Conservation (phyloP, 139 green algal species). For the Marvania coccoides region DNA sequence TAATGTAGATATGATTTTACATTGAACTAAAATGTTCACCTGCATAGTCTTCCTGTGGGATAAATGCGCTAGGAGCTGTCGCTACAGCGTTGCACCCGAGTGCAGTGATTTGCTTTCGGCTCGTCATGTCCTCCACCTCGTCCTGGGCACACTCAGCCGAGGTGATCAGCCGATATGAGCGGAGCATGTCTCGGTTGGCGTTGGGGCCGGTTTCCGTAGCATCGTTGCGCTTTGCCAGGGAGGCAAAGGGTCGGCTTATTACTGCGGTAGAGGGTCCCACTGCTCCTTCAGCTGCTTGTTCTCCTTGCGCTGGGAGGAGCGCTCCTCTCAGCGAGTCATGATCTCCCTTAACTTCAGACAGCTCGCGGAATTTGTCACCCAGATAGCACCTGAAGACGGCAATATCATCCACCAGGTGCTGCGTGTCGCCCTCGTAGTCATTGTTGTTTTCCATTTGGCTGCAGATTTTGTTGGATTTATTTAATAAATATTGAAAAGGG, state of each 20-base stretch:
- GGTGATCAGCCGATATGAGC: slow-evolving; percentile 9
- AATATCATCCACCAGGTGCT: background rate
- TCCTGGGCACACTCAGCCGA: slow-evolving; percentile 3
- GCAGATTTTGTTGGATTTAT: no score
- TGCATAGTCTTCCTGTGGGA: background rate
- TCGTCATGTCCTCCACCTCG: background rate
- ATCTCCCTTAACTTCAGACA: background rate
- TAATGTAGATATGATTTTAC: no score
- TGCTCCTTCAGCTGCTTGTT: background rate
- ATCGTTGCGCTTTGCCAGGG: background rate
- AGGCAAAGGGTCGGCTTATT: background rate
- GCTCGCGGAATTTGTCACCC: background rate
- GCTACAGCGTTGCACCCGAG: background rate
- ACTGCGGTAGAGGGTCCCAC: background rate
- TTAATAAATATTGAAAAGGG: no score
- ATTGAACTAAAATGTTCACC: no score
- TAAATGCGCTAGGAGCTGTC: background rate
- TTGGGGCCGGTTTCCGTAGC: background rate
- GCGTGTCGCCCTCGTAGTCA: background rate
- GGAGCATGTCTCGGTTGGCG: background rate
- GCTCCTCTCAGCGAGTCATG: no score
- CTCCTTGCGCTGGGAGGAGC: background rate
- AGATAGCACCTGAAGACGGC: background rate
- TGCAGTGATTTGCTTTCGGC: background rate
- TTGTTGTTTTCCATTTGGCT: background rate